These are phyloP conservation scores for Cucurbita maxima DNA, from an alignment of 306 rosid genomes.

Conservation along the genomic window DNA sequence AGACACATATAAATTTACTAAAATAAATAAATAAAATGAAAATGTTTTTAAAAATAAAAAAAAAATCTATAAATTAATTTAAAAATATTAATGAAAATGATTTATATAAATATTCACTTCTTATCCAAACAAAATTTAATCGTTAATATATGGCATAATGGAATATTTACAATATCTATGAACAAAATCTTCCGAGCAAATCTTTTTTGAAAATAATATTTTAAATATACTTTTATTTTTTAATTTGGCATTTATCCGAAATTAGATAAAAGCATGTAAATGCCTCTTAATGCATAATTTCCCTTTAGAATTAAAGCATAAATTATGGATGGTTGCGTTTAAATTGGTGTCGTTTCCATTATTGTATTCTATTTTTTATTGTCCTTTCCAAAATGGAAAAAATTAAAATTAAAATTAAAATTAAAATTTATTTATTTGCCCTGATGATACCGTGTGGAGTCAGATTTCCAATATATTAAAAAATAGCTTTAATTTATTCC, in stretches of 20 bases:
- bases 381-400: background rate
- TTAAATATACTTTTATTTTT: background rate
- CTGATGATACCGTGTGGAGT: slow-evolving; percentile 3
- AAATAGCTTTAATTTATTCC: slow-evolving; percentile 1
- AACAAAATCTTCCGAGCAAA: background rate
- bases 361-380: background rate
- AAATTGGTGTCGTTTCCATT: background rate
- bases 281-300: background rate
- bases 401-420: too few relatives aligned
- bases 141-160: background rate
- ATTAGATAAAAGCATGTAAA: background rate
- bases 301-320: background rate
- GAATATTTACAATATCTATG: background rate
- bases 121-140: background rate
- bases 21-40: too few relatives aligned
- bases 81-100: background rate
- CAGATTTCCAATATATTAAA: slow-evolving; percentile 1
- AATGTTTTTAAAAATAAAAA: too few relatives aligned
- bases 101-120: background rate
- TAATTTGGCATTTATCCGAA: background rate
- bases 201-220: background rate
- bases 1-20: too few relatives aligned
- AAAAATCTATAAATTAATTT: too few relatives aligned
- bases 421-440: background rate
- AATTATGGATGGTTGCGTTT: slow-evolving; percentile 1